Evolutionary conservation across 306 rosid genomes (phyloP), one percentile per base, ranked within the genome.

Genomic region (Nissolia schottii): DNA sequence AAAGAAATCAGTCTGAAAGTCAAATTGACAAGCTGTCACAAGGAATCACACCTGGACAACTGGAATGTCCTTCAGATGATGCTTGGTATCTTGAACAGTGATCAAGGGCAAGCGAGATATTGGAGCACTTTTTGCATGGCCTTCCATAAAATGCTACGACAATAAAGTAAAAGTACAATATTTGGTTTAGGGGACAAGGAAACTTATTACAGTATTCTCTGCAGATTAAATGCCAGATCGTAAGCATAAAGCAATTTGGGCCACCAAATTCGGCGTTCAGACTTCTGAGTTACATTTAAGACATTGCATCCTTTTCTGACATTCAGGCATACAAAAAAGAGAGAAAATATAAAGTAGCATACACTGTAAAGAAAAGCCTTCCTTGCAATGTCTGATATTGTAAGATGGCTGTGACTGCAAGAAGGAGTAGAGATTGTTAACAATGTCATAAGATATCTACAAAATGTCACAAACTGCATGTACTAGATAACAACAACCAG

Each of bases 351-450:
- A 64, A 82, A 32, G 84, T 54, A 74, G 50, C 90, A 49, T 95
- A 95, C 99, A 77, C 99, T 95, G 74, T 86, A 84, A 77, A 95
- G 99, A 86, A 95, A 95, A 86, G 99, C 97, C 82, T 95, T 95
- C 85, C 99, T 84, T 28, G 99, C 99, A 76, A 95, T 81, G 68
- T 95, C 99, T 35, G 96, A 88, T 78, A 91, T 84, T 4, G 97
- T 89, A 81, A 89, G 96, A 41, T 90, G 94, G 70, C 80, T 81
- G 50, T 82, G 90, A 76, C 97, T 91, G 92, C 88, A 64, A 66
- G 74, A 71, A 71, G 40, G 60, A 74, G 61, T 24, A 35, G 40
- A 65, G 56, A 65, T 41, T 58, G 71, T 81, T 70, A 85, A 63
- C 38, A 71, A 67, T 41, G 40, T 55, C 29, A 79, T 12, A 16